Percentiles rank a stretch among this genome's conserved stretches.
phyloP scores from a whole-genome alignment of 768 basidiomycete genomes.

The Leccinum rimulosum region DNA sequence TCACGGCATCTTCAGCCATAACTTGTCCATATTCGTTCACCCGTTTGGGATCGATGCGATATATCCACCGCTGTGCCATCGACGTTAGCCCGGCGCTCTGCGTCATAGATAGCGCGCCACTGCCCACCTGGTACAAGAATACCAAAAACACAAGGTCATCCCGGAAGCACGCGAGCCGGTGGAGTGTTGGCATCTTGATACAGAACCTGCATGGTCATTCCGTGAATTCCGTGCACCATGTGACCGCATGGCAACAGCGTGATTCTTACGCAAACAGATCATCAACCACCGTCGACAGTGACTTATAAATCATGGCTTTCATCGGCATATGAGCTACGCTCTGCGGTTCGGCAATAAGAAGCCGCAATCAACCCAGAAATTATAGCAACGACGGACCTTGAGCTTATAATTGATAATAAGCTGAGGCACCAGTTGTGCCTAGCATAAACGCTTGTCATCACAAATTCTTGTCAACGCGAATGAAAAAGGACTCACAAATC shows the following conservation, averaged over 20 bases:
- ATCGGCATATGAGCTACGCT: slow-evolving; percentile 98
- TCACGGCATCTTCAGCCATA: slow-evolving; percentile 46
- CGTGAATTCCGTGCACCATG: slow-evolving; percentile 17
- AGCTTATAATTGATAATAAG: slow-evolving; percentile 97
- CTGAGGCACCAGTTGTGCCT: slow-evolving; percentile 86
- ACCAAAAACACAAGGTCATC: slow-evolving; percentile 91
- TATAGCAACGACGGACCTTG: slow-evolving; percentile 52
- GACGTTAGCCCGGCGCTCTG: slow-evolving; percentile 9
- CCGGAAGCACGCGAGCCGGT: slow-evolving; percentile 87
- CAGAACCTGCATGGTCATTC: slow-evolving; percentile 60
- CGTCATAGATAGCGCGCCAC: slow-evolving; percentile 7
- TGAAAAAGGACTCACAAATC: slow-evolving; percentile 70
- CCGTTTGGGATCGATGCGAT: slow-evolving; percentile 91
- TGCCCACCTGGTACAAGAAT: slow-evolving; percentile 84
- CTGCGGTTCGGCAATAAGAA: slow-evolving; percentile 37
- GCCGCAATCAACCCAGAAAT: neutral
- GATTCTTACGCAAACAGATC: slow-evolving; percentile 81
- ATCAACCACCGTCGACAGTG: slow-evolving; percentile 85
- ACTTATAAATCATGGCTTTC: slow-evolving; percentile 98
- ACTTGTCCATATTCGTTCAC: slow-evolving; percentile 97
- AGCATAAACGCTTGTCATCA: slow-evolving; percentile 17
- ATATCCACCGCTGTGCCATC: slow-evolving; percentile 82
- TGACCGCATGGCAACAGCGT: slow-evolving; percentile 13
- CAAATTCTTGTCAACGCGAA: slow-evolving; percentile 2
- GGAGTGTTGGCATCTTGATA: slow-evolving; percentile 95